Conservation (phyloP, 2,329 filamentous ascomycete genomes). For the Xylariaceae sp. region DNA sequence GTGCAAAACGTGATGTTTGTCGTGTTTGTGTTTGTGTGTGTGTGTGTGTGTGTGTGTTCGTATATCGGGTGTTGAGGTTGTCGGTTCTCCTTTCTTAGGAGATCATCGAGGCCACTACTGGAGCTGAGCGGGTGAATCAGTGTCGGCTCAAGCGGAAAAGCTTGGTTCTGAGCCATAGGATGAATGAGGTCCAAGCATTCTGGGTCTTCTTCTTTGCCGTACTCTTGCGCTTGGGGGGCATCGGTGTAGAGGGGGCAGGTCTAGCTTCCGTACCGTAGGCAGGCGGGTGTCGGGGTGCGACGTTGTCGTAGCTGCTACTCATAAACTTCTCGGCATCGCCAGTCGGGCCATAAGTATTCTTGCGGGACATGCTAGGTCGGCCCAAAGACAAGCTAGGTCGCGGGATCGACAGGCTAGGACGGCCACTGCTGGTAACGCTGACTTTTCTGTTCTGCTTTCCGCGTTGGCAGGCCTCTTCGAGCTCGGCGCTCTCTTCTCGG, state of each 20-base stretch:
- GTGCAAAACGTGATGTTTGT: background rate
- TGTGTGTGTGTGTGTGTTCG: background rate
- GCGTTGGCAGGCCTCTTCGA: slow-evolving; percentile 29
- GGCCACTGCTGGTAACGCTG: slow-evolving; percentile 29
- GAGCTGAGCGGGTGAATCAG: background rate
- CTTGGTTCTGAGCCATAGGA: slow-evolving; percentile 59
- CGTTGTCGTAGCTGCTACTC: slow-evolving; percentile 43
- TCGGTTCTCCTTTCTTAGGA: background rate
- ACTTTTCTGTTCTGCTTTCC: slow-evolving; percentile 30
- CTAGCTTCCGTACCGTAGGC: slow-evolving; percentile 30
- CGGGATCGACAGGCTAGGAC: slow-evolving; percentile 26
- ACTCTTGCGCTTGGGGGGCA: slow-evolving; percentile 37
- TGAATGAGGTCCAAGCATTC: slow-evolving; percentile 56
- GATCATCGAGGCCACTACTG: background rate
- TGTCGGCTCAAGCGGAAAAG: slow-evolving; percentile 39
- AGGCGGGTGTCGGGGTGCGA: slow-evolving; percentile 28
- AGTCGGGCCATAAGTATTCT: slow-evolving; percentile 20
- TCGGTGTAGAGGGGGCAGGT: slow-evolving; percentile 40
- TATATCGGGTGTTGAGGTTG: background rate
- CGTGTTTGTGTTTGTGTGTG: too few species aligned
- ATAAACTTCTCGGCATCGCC: slow-evolving; percentile 41
- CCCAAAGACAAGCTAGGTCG: slow-evolving; percentile 26
- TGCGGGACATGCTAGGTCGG: slow-evolving; percentile 27
- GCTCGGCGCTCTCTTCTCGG: slow-evolving; percentile 34
- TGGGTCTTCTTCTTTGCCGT: slow-evolving; percentile 56